Evolutionary conservation across 192 early-diverging fungal species (phyloP), one percentile per base, ranked within the genome.

Genomic region (Mortierella hygrophila): DNA sequence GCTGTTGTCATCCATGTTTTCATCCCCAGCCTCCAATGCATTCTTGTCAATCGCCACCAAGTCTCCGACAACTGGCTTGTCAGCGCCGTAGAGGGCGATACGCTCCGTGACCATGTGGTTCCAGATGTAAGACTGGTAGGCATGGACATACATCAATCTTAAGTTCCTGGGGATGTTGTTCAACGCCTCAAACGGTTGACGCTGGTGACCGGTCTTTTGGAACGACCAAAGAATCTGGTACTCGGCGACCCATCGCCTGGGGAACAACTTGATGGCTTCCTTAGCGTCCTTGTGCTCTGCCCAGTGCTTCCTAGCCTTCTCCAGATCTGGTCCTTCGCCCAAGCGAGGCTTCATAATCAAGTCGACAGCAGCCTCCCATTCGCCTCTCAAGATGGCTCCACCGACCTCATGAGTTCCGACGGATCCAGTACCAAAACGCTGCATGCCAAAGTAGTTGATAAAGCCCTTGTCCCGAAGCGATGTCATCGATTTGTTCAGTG

Each of bases 381-480:
- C 87, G 38, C 89, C 91, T 71, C 92, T 87, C 42, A 99, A 86
- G 76, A 98, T 90, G 0, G 93, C 91, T 2, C 93, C 87, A 7
- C 99, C 99, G 32, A 97, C 91, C 23, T 92, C 87, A 82, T 97
- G 95, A 16, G 98, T 98, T 2, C 93, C 87, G 32, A 97, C 89
- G 20, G 93, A 90, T 35, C 94, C 90, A 7, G 97, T 97, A 40
- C 99, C 99, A 82, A 99, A 99, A 23, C 99, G 93, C 89, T 99
- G 99, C 97, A 99, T 96, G 3, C 87, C 99, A 89, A 92, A 99
- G 90, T 99, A 99, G 91, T 99, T 99, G 82, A 99, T 92, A 78
- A 99, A 99, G 3, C 99, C 99, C 55, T 91, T 86, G 29, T 92
- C 79, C 37, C 91, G 84, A 26, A 99, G 88, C 21, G 95, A 94